Evolutionary conservation across 108 stramenopile species (phyloP).

Genomic region (Hondaea fermentalgiana): DNA sequence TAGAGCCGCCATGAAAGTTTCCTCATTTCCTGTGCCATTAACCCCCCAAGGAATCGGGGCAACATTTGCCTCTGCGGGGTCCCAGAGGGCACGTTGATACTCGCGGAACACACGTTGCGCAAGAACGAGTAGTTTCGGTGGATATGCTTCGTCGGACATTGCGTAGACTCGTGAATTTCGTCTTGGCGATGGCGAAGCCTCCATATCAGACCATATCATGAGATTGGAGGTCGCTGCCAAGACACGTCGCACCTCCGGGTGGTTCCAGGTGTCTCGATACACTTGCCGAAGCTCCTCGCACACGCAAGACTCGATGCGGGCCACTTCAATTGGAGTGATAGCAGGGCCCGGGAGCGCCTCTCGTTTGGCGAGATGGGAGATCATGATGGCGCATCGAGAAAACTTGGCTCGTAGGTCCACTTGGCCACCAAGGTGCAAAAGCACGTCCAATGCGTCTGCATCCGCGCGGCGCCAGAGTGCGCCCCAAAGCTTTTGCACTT

Average conservation of each 20-base stretch:
- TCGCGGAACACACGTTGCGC: background rate
- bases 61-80: background rate
- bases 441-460: background rate
- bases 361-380: background rate
- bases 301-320: background rate
- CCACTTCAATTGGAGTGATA: background rate
- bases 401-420: background rate
- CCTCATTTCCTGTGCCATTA: background rate
- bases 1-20: background rate
- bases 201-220: background rate
- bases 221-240: background rate
- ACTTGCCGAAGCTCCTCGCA: background rate
- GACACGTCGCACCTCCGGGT: background rate
- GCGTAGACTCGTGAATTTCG: background rate
- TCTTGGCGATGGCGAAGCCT: background rate
- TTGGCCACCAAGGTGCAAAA: background rate
- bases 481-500: background rate
- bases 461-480: background rate
- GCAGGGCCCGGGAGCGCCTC: background rate
- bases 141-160: background rate
- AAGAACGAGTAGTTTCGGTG: background rate
- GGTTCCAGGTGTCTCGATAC: background rate
- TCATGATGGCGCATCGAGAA: background rate
- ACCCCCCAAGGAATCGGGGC: background rate
- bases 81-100: background rate